Evolutionary conservation across 306 rosid genomes (phyloP), one percentile per base, ranked within the genome.

Genomic region (Prunus davidiana): DNA sequence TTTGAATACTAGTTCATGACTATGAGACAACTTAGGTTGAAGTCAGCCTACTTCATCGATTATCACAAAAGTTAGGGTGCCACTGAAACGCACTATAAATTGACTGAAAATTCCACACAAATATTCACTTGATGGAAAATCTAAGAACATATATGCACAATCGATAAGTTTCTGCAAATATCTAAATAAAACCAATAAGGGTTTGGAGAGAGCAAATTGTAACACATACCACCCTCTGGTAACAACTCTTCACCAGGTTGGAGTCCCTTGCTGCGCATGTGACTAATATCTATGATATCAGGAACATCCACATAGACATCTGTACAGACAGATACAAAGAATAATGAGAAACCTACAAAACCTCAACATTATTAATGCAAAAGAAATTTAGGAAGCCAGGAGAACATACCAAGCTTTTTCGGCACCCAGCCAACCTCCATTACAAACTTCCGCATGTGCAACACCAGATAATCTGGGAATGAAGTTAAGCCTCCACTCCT

Each of bases 361-460:
- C 2, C 8, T 16, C 46, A 13, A 24, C 28, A 19, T 64, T 22
- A 70, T 41, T 46, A 20, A 69, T 45, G 63, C 8, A 11, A 4
- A 84, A 56, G 43, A 70, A 50, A 74, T 28, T 58, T 54, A 71
- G 67, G 62, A 62, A 62, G 41, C 38, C 68, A 45, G 72, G 20
- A 76, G 77, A 77, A 76, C 54, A 60, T 87, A 95, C 99, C 99
- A 28, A 96, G 98, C 78, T 96, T 96, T 86, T 96, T 96, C 15
- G 99, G 99, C 67, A 92, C 97, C 99, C 99, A 96, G 79, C 97
- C 96, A 12, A 68, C 88, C 77, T 82, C 99, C 99, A 96, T 92
- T 30, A 96, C 90, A 79, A 96, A 96, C 81, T 91, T 92, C 43
- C 99, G 90, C 97, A 92, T 91, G 82, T 96, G 99, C 84, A 96